Evolutionary conservation across 2,329 filamentous ascomycete species (phyloP).

Genomic region (Akanthomyces muscarius): DNA sequence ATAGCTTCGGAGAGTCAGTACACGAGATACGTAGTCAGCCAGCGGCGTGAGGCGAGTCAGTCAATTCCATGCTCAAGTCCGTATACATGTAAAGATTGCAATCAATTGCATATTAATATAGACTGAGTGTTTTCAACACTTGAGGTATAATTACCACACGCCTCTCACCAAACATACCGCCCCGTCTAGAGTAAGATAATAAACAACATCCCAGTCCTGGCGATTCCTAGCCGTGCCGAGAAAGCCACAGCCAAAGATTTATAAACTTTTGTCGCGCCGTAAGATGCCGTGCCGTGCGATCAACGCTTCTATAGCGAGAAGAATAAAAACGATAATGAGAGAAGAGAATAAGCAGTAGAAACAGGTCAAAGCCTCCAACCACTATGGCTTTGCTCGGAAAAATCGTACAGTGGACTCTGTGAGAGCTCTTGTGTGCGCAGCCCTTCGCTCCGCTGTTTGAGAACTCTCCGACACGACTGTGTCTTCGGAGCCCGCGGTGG

Average conservation of each 20-base stretch:
- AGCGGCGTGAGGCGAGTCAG: neutral
- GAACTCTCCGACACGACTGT: conserved; percentile 14
- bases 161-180: neutral
- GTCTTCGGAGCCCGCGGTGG: conserved; percentile 12
- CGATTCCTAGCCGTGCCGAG: neutral
- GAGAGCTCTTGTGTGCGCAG: conserved; percentile 13
- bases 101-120: neutral
- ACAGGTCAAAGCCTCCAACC: neutral
- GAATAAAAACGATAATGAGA: conserved; percentile 7
- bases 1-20: neutral
- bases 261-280: conserved; percentile 3
- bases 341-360: neutral
- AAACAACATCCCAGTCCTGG: neutral
- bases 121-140: neutral
- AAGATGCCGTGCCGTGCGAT: neutral
- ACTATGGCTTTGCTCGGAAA: conserved; percentile 11
- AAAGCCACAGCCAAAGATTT: neutral
- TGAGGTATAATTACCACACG: neutral
- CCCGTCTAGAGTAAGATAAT: neutral
- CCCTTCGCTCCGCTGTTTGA: conserved; percentile 11
- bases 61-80: neutral
- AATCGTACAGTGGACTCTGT: conserved; percentile 17
- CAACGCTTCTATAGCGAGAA: conserved; percentile 5
- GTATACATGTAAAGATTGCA: neutral
- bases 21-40: neutral